Conservation (phyloP, 805 yeast genomes). For the Myxozyma geophila region DNA sequence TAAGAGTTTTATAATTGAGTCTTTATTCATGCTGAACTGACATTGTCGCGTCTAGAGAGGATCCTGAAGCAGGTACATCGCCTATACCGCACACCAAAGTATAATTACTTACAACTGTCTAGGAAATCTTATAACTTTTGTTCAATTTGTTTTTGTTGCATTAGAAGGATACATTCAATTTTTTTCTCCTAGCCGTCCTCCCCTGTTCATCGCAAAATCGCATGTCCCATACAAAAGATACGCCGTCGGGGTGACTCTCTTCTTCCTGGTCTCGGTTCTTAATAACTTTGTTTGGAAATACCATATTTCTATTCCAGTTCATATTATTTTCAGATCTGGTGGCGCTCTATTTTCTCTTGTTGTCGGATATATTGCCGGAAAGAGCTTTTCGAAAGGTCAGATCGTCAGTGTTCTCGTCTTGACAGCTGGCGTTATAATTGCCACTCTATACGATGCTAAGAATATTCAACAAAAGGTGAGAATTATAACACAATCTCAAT, state of each 20-base stretch:
- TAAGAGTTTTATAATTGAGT: slow-evolving; percentile 26
- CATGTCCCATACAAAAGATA: slow-evolving; percentile 47
- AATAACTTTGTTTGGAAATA: slow-evolving; percentile 64
- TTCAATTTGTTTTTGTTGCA: slow-evolving; percentile 59
- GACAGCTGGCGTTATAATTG: slow-evolving; percentile 59
- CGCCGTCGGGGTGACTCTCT: slow-evolving; percentile 54
- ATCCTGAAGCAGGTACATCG: slow-evolving; percentile 29
- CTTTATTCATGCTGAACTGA: neutral
- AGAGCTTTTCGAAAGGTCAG: slow-evolving; percentile 54
- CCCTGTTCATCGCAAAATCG: slow-evolving; percentile 45
- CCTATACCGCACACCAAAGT: neutral
- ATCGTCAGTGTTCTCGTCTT: slow-evolving; percentile 56
- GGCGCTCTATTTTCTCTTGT: slow-evolving; percentile 66
- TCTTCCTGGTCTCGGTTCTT: slow-evolving; percentile 56
- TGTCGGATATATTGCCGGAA: slow-evolving; percentile 56
- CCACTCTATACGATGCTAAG: slow-evolving; percentile 43
- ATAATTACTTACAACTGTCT: neutral
- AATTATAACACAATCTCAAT: neutral
- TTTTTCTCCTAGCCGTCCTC: slow-evolving; percentile 46
- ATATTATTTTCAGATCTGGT: slow-evolving; percentile 67
- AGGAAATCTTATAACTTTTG: slow-evolving; percentile 62
- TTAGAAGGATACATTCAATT: slow-evolving; percentile 48
- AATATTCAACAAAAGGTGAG: slow-evolving; percentile 4
- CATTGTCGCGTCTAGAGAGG: slow-evolving; percentile 14
- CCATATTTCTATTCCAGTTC: slow-evolving; percentile 66